Conservation (phyloP, 306 rosid genomes). For the Vachellia collinsii region DNA sequence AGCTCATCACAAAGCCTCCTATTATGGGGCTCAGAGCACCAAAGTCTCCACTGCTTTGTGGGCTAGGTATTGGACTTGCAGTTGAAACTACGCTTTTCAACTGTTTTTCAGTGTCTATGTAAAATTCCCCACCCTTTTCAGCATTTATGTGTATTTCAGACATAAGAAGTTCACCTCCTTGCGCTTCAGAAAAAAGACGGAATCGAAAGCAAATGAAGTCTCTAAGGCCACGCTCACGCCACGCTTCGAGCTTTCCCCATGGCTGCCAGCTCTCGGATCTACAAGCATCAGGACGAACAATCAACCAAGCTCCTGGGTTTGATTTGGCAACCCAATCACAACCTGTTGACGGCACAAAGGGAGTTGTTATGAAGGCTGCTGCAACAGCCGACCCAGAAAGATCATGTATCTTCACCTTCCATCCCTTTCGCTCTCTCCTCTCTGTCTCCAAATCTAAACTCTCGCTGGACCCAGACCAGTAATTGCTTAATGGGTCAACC, state of each 20-base stretch:
- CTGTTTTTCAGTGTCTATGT: slow-evolving; percentile 80
- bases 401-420: slow-evolving; percentile 99
- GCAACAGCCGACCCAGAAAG: slow-evolving; percentile 99
- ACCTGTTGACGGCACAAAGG: slow-evolving; percentile 96
- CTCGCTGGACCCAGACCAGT: slow-evolving; percentile 70
- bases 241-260: slow-evolving; percentile 97
- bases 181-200: slow-evolving; percentile 77
- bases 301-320: slow-evolving; percentile 96
- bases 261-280: slow-evolving; percentile 93
- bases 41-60: slow-evolving; percentile 90
- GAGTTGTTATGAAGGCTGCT: slow-evolving; percentile 98
- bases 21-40: slow-evolving; percentile 65
- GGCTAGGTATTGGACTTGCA: slow-evolving; percentile 78
- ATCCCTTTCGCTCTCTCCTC: slow-evolving; percentile 89
- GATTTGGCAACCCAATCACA: slow-evolving; percentile 96
- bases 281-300: slow-evolving; percentile 76
- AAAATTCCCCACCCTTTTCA: slow-evolving; percentile 94
- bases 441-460: slow-evolving; percentile 55
- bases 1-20: slow-evolving; percentile 93
- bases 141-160: slow-evolving; percentile 77
- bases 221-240: slow-evolving; percentile 89
- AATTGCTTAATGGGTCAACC: slow-evolving; percentile 71
- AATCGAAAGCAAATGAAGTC: slow-evolving; percentile 79
- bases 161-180: slow-evolving; percentile 74
- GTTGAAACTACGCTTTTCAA: slow-evolving; percentile 45